Base-by-base conservation (phyloP, 176 grass and related monocot genomes). In the Olyra latifolia region DNA sequence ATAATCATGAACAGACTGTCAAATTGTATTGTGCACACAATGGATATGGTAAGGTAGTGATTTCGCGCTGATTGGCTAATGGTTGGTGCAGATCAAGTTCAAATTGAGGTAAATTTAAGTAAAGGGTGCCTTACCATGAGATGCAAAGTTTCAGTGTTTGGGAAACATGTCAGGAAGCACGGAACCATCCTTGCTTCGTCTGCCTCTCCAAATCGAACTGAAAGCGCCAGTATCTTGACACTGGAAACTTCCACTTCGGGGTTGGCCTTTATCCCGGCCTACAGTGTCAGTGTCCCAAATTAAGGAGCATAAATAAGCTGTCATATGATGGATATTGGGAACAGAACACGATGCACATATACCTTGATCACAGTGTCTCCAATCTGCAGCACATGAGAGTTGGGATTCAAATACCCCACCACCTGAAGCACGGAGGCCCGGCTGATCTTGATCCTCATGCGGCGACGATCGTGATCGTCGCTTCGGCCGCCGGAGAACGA, bases 61-160 rank as follows among this genome's bases (percentile, higher is more conserved):
- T 35, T 35, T 35, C 32, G 32, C 5, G 32, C 32, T 35, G 32
- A 35, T 29, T 17, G 49, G 22, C 27, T 43, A 68, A 4, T 2
- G 2, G 2, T 2, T 38, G 9, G 35, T 22, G 28, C 48, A 54
- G 5, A 12, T 38, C 10, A 14, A 74, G 19, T 10, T 38, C 10
- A 14, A 55, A 30, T 10, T 38, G 3, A 22, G 17, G 50, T 2
- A 56, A 22, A 19, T 15, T 20, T 16, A 66, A 58, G 12, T 58
- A 58, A 58, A 12, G 22, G 10, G 10, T 24, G 10, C 0, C 10
- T 25, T 58, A 58, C 76, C 76, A 12, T 23, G 12, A 79, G 2
- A 79, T 79, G 61, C n/a, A 79, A 20, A 0, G 76, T 79, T 48
- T 64, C 62, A 48, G 65, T 14, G 61, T 52, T 52, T 1, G 67